Percentiles rank a stretch among this genome's conserved stretches.
These are phyloP conservation scores for Epichloe sp. DNA, from an alignment of 2,329 filamentous ascomycete genomes.

Conservation along the genomic window DNA sequence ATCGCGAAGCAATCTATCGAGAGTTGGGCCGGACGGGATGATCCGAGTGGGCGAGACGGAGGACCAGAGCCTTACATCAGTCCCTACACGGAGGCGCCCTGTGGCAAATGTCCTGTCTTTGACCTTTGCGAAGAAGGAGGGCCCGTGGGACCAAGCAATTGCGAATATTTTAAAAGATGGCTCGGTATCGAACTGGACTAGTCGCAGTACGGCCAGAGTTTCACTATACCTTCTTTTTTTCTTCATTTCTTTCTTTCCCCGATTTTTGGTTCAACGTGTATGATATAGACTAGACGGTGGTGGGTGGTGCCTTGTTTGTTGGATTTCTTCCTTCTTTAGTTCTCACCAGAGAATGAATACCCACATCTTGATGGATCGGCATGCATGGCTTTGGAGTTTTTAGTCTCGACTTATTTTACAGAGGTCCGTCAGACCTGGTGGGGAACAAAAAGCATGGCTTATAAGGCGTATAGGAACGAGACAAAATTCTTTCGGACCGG, in stretches of 20 bases:
- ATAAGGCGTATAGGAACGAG: background rate
- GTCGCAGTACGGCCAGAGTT: no score
- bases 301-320: background rate
- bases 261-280: background rate
- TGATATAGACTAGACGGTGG: background rate
- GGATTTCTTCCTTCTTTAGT: background rate
- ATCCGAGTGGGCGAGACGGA: slow-evolving; percentile 21
- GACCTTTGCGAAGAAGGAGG: slow-evolving; percentile 84
- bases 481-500: background rate
- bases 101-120: slow-evolving; percentile 85
- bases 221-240: no score
- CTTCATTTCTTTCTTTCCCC: no score
- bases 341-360: background rate
- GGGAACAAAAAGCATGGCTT: background rate
- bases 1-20: slow-evolving; percentile 31
- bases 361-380: background rate
- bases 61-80: slow-evolving; percentile 42
- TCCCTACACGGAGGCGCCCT: slow-evolving; percentile 78
- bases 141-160: slow-evolving; percentile 78
- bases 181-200: slow-evolving; percentile 29
- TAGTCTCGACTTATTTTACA: background rate
- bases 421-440: background rate
- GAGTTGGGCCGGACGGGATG: slow-evolving; percentile 27
- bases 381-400: slow-evolving; percentile 12
- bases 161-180: slow-evolving; percentile 87